Evolutionary conservation across 2,329 filamentous ascomycete genomes (phyloP), one percentile per base, ranked within the genome.

Genomic region (Ambrosiella xylebori): DNA sequence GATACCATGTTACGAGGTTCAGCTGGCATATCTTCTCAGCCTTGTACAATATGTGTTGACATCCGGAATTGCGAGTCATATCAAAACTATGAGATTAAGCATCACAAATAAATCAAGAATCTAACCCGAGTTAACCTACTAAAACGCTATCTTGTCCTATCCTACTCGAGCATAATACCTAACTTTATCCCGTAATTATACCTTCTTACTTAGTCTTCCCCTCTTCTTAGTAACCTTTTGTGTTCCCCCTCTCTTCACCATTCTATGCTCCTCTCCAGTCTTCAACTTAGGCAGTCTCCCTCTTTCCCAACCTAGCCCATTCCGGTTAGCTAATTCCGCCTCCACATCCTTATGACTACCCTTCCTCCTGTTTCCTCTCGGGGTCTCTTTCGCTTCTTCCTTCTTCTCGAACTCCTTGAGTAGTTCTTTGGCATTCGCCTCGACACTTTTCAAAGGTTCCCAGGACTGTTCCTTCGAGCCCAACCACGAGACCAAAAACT

Each of bases 381-480:
- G 12, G 19, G 39, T 7, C 27, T 55, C 44, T 17, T 59, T 39
- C 15, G 5, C 11, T 12, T 39, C 13, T 27, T 54, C 39, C 11
- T 57, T 51, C n/a, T 35, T 51, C 40, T 40, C 41, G 7, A 40
- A 60, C 44, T 60, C 58, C 13, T 47, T 40, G 6, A 60, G 37
- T 15, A 60, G 39, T 9, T 54, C 39, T 3, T 11, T 49, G 7
- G 58, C 58, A 54, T 57, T 54, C 13, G 11, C 53, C 11, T 36
- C 37, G 3, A 60, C 58, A 41, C 19, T 57, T 9, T 38, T 17
- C 13, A 58, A 41, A 17, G 59, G 56, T 36, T 61, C 59, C 59
- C 59, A 61, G 13, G 40, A 54, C 13, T 51, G 35, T 19, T 61
- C 59, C n/a, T 41, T 53, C n/a, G 59, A 61, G 7, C 59, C 59